phyloP scores from a whole-genome alignment of 495 filamentous ascomycete species.

The Aspergillus biplanus region DNA sequence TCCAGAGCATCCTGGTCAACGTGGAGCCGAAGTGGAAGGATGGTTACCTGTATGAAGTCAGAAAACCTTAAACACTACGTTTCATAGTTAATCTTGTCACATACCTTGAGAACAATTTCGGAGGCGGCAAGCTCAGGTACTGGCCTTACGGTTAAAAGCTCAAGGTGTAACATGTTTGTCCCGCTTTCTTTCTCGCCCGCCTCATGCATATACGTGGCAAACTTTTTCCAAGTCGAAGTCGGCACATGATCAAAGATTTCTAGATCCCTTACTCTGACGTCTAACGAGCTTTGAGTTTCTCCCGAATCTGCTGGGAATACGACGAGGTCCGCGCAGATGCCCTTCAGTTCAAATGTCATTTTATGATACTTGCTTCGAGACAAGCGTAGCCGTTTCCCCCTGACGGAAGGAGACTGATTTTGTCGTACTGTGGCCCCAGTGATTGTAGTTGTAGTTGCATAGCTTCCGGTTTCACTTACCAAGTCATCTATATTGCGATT shows the following conservation, averaged over 20 bases:
- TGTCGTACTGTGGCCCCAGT: conserved; percentile 61
- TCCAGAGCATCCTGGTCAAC: conserved; percentile 98
- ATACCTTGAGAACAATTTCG: conserved; percentile 83
- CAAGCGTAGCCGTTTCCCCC: conserved; percentile 68
- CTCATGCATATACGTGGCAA: conserved; percentile 90
- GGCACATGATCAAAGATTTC: conserved; percentile 94
- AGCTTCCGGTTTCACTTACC: conserved; percentile 84
- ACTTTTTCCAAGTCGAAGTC: conserved; percentile 98
- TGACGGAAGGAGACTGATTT: conserved; percentile 47
- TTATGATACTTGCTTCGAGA: conserved; percentile 89
- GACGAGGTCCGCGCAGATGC: conserved; percentile 81
- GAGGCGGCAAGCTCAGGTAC: conserved; percentile 81
- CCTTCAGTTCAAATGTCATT: conserved; percentile 90
- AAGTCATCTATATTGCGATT: conserved; percentile 86
- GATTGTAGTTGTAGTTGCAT: conserved; percentile 70
- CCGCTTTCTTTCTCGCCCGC: conserved; percentile 81
- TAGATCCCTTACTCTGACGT: conserved; percentile 78
- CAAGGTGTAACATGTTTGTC: conserved; percentile 86
- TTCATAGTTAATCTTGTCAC: conserved; percentile 16
- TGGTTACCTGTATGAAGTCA: conserved; percentile 57
- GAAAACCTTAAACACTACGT: neutral
- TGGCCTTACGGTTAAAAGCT: conserved; percentile 85
- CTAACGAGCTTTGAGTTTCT: conserved; percentile 84
- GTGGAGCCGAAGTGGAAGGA: conserved; percentile 88
- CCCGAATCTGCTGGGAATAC: conserved; percentile 76